phyloP scores from a whole-genome alignment of 176 grass and related monocot genomes.

The Raddia distichophylla region DNA sequence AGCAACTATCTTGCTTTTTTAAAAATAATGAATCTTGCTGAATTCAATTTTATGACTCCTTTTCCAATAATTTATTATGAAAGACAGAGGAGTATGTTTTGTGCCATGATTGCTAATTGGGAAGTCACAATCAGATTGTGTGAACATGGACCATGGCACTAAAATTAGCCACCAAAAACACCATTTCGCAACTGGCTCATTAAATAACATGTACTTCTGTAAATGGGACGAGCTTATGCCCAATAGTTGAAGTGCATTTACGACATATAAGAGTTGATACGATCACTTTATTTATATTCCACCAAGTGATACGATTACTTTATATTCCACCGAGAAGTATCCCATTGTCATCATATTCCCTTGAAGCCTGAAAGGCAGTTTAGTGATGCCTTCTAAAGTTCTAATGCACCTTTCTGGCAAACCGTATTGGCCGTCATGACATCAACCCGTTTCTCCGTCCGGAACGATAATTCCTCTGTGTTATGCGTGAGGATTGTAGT shows the following conservation, averaged over 20 bases:
- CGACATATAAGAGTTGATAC: conserved; percentile 17
- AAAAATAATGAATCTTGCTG: neutral
- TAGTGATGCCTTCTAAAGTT: neutral
- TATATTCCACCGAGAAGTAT: neutral
- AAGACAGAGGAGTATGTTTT: neutral
- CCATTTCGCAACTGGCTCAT: conserved; percentile 30
- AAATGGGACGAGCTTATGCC: neutral
- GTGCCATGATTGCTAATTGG: conserved; percentile 28
- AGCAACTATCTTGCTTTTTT: neutral
- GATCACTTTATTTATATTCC: conserved; percentile 1
- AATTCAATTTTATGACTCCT: neutral
- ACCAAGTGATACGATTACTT: conserved; percentile 8
- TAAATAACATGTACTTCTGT: neutral
- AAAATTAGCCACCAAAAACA: conserved; percentile 8
- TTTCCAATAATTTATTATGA: neutral
- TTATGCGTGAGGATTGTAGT: neutral
- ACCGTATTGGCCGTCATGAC: neutral
- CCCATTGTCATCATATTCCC: neutral
- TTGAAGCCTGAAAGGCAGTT: neutral
- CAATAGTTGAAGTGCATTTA: conserved; percentile 10
- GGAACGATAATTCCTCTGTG: neutral
- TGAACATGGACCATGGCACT: conserved; percentile 23
- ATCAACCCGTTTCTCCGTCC: neutral
- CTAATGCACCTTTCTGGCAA: neutral
- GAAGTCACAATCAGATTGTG: conserved; percentile 33